phyloP scores from a whole-genome alignment of 148 eudicot species.

The Drosera capensis region DNA sequence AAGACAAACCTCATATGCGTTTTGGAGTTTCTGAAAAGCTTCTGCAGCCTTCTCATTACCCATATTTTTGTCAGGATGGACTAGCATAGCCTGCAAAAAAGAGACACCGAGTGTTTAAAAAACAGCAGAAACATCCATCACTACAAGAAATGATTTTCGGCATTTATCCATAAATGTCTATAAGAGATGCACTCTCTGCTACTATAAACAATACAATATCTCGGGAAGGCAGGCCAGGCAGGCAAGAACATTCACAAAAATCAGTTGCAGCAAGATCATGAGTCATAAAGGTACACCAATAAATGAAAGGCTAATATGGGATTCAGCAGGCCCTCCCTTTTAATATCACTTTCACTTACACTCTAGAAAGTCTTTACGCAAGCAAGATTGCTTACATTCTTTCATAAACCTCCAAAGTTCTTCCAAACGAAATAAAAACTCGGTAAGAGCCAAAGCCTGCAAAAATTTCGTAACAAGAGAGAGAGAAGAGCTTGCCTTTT shows the following conservation, averaged over 20 bases:
- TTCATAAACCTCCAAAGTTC: background rate
- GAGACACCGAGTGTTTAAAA: slow-evolving; percentile 1
- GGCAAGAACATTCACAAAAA: no score
- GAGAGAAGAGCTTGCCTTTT: slow-evolving; percentile 37
- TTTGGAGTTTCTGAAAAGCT: slow-evolving; percentile 97
- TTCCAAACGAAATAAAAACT: background rate
- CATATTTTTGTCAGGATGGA: slow-evolving; percentile 99
- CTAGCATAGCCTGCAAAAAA: slow-evolving; percentile 82
- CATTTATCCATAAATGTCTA: background rate
- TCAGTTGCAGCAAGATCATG: no score
- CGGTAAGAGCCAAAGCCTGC: background rate
- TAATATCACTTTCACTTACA: no score
- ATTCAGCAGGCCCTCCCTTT: no score
- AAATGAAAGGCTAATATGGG: no score
- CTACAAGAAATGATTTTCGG: background rate
- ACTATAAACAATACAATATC: no score
- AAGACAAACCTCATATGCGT: slow-evolving; percentile 75
- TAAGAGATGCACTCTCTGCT: no score
- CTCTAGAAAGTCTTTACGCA: slow-evolving; percentile 1
- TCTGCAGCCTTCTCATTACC: slow-evolving; percentile 99
- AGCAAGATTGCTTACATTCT: no score
- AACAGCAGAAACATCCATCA: slow-evolving; percentile 1
- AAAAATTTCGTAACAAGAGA: background rate
- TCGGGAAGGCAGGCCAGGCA: no score
- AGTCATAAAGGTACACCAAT: no score